Percentiles rank a stretch among this genome's conserved stretches.
These are phyloP conservation scores for Pseudozyma tsukubaensis DNA, from an alignment of 1,284 basidiomycete genomes.

Conservation along the genomic window DNA sequence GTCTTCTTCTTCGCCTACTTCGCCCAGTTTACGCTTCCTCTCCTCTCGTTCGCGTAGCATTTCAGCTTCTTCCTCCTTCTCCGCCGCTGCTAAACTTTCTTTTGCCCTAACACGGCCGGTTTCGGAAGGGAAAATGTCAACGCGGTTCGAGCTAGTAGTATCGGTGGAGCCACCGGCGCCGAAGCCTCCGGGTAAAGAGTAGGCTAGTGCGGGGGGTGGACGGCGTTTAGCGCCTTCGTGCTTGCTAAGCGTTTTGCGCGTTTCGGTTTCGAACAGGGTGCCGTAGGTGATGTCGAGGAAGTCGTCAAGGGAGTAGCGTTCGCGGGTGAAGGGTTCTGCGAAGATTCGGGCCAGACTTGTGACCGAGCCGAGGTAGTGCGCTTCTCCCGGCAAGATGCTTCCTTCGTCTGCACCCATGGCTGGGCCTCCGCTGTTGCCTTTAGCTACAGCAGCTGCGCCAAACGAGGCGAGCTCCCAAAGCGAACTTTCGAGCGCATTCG, in stretches of 20 bases:
- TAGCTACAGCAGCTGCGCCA: conserved; percentile 59
- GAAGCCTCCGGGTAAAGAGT: conserved; percentile 41
- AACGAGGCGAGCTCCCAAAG: conserved; percentile 91
- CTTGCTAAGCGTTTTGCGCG: conserved; percentile 76
- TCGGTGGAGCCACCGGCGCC: conserved; percentile 39
- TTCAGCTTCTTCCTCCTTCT: conserved; percentile 33
- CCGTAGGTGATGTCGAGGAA: conserved; percentile 95
- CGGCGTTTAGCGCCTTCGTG: conserved; percentile 5
- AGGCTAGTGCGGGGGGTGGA: conserved; percentile 19
- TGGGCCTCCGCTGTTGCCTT: conserved; percentile 22
- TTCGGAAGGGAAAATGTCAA: conserved; percentile 42
- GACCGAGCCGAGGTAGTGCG: conserved; percentile 86
- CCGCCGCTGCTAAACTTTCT: conserved; percentile 18
- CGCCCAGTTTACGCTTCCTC: conserved; percentile 29
- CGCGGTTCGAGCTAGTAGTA: conserved; percentile 14
- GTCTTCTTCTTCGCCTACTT: conserved; percentile 17
- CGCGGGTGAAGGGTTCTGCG: conserved; percentile 91
- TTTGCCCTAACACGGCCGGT: conserved; percentile 18
- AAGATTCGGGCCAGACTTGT: conserved; percentile 87
- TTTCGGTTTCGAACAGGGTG: conserved; percentile 91
- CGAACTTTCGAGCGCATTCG: conserved; percentile 84
- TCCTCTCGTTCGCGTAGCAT: conserved; percentile 27
- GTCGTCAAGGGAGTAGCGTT: conserved; percentile 89
- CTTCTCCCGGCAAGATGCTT: conserved; percentile 64
- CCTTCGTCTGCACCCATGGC: conserved; percentile 30